Evolutionary conservation across 257 asterid species (phyloP).

Genomic region (Solanum ahanhuiri): DNA sequence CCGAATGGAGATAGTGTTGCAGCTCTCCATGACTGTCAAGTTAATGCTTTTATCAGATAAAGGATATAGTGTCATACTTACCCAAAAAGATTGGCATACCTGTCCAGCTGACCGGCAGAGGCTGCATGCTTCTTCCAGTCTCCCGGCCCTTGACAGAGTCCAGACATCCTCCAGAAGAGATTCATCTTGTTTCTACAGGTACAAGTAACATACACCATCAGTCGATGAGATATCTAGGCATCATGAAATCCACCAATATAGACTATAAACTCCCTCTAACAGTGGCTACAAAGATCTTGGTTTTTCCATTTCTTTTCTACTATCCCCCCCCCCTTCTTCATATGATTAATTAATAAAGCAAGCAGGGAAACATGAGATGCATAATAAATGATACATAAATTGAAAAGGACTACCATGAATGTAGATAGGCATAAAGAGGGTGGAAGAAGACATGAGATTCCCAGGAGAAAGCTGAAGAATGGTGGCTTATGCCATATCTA

Average conservation of each 20-base stretch:
- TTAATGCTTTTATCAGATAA: neutral
- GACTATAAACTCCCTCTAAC: neutral
- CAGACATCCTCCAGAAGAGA: constrained; percentile 95
- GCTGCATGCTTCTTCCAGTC: constrained; percentile 84
- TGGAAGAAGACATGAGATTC: neutral
- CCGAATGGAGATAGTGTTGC: constrained; percentile 86
- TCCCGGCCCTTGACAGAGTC: constrained; percentile 89
- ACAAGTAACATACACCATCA: neutral
- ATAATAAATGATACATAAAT: neutral
- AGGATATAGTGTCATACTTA: constrained; percentile 6
- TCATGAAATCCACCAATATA: neutral
- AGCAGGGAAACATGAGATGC: neutral
- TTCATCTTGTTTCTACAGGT: constrained; percentile 85
- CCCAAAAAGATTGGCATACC: constrained; percentile 32
- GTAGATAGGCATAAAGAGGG: neutral
- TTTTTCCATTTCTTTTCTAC: neutral
- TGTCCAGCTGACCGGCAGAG: constrained; percentile 96
- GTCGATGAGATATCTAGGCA: neutral
- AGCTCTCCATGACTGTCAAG: constrained; percentile 94
- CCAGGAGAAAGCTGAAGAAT: neutral
- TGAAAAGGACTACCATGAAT: neutral
- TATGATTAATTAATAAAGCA: neutral
- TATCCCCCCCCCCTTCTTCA: neutral
- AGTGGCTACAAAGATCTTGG: neutral
- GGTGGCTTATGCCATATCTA: neutral